Base-by-base conservation (phyloP, 2,329 filamentous ascomycete genomes). In the Aspergillus sp. region DNA sequence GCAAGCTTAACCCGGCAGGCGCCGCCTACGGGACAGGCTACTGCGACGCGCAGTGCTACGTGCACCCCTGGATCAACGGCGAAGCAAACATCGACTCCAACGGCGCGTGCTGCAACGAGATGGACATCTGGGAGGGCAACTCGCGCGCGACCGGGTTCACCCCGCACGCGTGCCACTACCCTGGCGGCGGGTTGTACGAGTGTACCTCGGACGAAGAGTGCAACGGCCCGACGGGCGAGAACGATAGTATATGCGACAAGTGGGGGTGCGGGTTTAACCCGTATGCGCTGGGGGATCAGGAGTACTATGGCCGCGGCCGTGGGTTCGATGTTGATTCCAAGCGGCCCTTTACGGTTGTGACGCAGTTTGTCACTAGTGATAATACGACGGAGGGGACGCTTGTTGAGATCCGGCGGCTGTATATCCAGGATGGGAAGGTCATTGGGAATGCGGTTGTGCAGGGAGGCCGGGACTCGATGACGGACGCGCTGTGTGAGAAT, bases 91-190 rank as follows among this genome's bases (percentile, higher is more conserved):
- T 80, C 25, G 79, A 81, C 17, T 76, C 76, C 15, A 73, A 80
- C 28, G 87, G 87, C 47, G 78, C 85, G 28, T 89, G 87, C 81
- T 89, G 87, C 75, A 79, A 83, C 59, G 87, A 89, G 75, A 87
- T 89, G 83, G 87, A 89, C 67, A 81, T 87, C 74, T 89, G 86
- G 86, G 87, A 90, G 77, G 87, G 87, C 68, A 90, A 90, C 80
- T 80, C 80, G 63, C 82, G 86, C 67, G 82, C 86, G 25, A 84
- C 83, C 13, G 86, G 86, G 54, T 84, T 82, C 70, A 90, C 88
- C 11, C 86, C 88, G 22, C 88, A 90, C 71, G 31, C 34, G 7
- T 51, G 55, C 31, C 80, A 84, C 43, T 90, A 87, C 80, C 77
- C 74, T 60, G 77, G 72, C 54, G 75, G 77, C 45, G 82, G 82